phyloP scores from a whole-genome alignment of 176 grass and related monocot species.

The bread wheat (Triticum aestivum) region IWGSC_CS_RefSeq_v2.1 NC_057805.1:505964597-505965096 shows the following conservation, averaged over 20 bases:
- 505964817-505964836: too few species aligned
- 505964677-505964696: too few species aligned
- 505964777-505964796: not conserved
- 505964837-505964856: too few species aligned
- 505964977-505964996: not conserved
- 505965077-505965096: conserved; percentile 90
- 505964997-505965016: not conserved
- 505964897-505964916: not conserved
- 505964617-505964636: too few species aligned
- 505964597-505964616: too few species aligned
- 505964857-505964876: too few species aligned
- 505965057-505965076: conserved; percentile 33
- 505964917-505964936: not conserved
- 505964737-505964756: too few species aligned
- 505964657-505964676: too few species aligned
- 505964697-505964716: too few species aligned
- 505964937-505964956: not conserved
- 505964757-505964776: too few species aligned
- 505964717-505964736: too few species aligned
- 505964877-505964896: not conserved
- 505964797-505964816: not conserved
- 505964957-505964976: not conserved
- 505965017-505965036: not conserved
- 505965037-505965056: conserved; percentile 31
- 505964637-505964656: too few species aligned